phyloP scores from a whole-genome alignment of 192 early-diverging fungal genomes.

The Podila horticola region DNA sequence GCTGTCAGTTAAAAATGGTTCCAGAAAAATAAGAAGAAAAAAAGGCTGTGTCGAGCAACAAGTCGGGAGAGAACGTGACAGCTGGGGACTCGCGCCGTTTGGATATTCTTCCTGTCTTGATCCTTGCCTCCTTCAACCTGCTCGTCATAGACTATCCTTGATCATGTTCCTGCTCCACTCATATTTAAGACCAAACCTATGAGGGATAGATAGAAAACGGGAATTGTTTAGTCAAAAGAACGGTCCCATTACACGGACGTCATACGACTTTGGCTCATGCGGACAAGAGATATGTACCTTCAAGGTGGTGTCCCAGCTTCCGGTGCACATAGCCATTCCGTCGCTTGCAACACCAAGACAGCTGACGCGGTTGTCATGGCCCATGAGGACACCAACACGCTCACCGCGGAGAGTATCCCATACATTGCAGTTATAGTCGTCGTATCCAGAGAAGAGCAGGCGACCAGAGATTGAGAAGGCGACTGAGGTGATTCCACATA shows the following conservation, averaged over 20 bases:
- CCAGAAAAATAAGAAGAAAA: too few relatives aligned
- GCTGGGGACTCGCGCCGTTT: too few relatives aligned
- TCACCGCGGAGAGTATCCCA: constrained; percentile 99
- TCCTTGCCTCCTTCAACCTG: too few relatives aligned
- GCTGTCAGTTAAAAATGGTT: too few relatives aligned
- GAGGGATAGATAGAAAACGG: background rate
- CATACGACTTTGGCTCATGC: background rate
- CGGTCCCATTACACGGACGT: background rate
- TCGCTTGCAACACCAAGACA: constrained; percentile 97
- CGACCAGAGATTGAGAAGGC: constrained; percentile 97
- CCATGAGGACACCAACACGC: constrained; percentile 90
- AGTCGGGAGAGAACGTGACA: too few relatives aligned
- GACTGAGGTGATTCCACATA: constrained; percentile 98
- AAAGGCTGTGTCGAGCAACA: too few relatives aligned
- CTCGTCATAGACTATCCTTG: background rate
- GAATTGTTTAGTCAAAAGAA: background rate
- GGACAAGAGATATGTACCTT: constrained; percentile 73
- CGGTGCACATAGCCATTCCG: constrained; percentile 98
- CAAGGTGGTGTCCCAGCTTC: constrained; percentile 97
- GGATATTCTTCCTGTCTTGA: too few relatives aligned
- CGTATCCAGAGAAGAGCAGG: constrained; percentile 97
- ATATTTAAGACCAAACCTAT: constrained; percentile 25
- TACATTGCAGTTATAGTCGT: constrained; percentile 99
- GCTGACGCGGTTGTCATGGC: constrained; percentile 96
- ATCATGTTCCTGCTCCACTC: background rate